Base-by-base conservation (phyloP, 1,284 basidiomycete genomes). In the Microbotryomycetes sp. region DNA sequence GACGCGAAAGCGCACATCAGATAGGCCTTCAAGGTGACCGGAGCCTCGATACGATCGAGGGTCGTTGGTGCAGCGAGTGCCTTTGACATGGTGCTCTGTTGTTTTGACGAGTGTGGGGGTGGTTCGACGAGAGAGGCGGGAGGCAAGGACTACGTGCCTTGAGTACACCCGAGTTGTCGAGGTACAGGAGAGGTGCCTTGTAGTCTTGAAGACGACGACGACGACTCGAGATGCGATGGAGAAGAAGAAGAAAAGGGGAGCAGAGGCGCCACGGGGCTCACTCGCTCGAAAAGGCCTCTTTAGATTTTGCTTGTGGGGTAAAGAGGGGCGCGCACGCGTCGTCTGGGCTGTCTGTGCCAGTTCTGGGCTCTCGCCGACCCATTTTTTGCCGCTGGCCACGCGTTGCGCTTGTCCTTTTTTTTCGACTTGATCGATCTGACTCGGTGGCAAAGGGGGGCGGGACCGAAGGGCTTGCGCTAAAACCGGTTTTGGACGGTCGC, bases 21-120 rank as follows among this genome's bases (percentile, higher is more conserved):
- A 62, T 66, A 68, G 3, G 66, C 70, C 62, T 71, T 71, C 46
- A 66, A 25, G 26, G 70, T 70, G 52, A 71, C 70, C 25, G 70
- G 70, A 32, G 69, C 70, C 56, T 71, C 70, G 56, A 71, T 59
- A 22, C 55, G 49, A 56, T 57, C 59, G 36, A 70, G 57, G 45
- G 66, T 65, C 50, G 64, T 54, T 1, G 64, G 36, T 42, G 36
- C 36, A 42, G 36, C 36, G 36, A 42, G 36, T 42, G 36, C 36
- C 36, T 42, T 42, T 42, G 36, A 42, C 36, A 42, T 42, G 36
- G 9, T 42, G 36, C 36, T n/a, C n/a, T n/a, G n/a, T n/a, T n/a
- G n/a, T n/a, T n/a, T 19, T 42, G 36, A 42, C 36, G 36, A 42
- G 36, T 12, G 36, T 42, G 36, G 36, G 36, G 36, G 12, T 42